These are phyloP conservation scores for Pseudogymnoascus sp. DNA, from an alignment of 2,329 filamentous ascomycete species.

Conservation along the genomic window DNA sequence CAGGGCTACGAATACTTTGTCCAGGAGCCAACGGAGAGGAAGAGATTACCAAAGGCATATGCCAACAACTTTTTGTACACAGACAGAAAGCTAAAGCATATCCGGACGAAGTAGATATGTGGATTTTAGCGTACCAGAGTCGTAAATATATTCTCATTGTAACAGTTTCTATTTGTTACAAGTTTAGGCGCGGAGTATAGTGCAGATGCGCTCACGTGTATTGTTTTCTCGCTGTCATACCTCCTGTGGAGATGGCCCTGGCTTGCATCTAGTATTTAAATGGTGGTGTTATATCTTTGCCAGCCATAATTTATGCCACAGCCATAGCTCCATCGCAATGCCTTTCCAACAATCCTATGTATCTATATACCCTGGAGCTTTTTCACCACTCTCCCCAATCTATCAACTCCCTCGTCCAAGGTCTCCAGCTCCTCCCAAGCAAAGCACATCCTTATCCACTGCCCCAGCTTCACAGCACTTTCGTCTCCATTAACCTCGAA, in stretches of 20 bases:
- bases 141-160: conserved; percentile 5
- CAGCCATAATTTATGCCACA: neutral
- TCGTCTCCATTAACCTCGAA: conserved; percentile 39
- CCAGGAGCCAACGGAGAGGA: conserved; percentile 87
- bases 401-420: conserved; percentile 46
- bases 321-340: neutral
- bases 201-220: neutral
- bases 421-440: conserved; percentile 48
- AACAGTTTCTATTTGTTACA: neutral
- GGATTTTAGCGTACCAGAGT: neutral
- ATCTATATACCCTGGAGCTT: neutral
- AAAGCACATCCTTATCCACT: conserved; percentile 46
- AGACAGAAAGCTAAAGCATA: conserved; percentile 76
- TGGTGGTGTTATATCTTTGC: neutral
- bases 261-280: neutral
- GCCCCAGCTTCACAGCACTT: conserved; percentile 24
- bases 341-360: neutral
- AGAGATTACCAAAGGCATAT: conserved; percentile 84
- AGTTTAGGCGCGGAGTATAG: neutral
- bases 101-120: conserved; percentile 62
- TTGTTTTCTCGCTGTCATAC: neutral
- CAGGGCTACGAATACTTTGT: conserved; percentile 99
- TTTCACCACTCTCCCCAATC: conserved; percentile 30
- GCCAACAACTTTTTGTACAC: conserved; percentile 92
- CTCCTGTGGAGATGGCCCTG: neutral